phyloP scores from a whole-genome alignment of 768 basidiomycete species.

The Hypholoma sublateritium region DNA sequence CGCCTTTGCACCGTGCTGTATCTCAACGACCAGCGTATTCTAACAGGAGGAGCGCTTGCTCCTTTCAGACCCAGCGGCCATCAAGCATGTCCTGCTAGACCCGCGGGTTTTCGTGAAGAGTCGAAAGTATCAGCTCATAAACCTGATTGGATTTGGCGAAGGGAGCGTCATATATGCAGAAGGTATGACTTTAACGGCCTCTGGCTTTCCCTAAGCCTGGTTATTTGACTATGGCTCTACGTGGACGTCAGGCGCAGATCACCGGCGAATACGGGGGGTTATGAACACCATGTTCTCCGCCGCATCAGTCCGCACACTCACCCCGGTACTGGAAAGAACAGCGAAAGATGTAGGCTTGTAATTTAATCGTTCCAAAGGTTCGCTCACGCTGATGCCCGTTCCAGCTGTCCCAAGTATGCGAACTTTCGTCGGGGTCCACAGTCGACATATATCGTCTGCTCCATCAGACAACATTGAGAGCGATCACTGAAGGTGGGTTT shows the following conservation, averaged over 20 bases:
- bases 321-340: conserved; percentile 33
- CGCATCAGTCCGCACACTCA: conserved; percentile 40
- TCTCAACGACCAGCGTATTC: not conserved
- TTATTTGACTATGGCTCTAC: not conserved
- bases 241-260: conserved; percentile 25
- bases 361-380: not conserved
- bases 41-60: conserved; percentile 1
- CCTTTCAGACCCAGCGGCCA: not conserved
- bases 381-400: not conserved
- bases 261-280: conserved; percentile 47
- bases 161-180: not conserved
- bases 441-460: not conserved
- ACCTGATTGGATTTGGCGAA: not conserved
- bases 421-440: not conserved
- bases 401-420: conserved; percentile 8
- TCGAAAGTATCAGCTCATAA: not conserved
- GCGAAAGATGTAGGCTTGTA: not conserved
- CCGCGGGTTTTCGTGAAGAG: not conserved
- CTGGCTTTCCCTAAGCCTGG: not conserved
- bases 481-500: conserved; percentile 2
- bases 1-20: not conserved
- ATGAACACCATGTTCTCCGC: conserved; percentile 47
- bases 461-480: conserved; percentile 1
- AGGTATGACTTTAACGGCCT: not conserved
- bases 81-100: not conserved